Evolutionary conservation across 352 stramenopile species (phyloP).

Genomic region (Pythium grandisporangium): DNA sequence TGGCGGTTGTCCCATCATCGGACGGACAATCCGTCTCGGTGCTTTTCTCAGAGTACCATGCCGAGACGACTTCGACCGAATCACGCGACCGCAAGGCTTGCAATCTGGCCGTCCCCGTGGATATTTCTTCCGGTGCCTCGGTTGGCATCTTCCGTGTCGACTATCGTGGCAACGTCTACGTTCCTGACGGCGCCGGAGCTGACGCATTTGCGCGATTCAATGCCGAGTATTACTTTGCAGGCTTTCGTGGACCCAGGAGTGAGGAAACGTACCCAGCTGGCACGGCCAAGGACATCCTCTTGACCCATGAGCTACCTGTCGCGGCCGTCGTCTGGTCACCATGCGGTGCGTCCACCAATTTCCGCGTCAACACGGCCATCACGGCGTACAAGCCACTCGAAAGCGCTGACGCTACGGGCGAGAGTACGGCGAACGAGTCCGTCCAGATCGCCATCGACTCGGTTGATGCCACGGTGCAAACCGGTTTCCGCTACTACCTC

Average conservation of each 20-base stretch:
- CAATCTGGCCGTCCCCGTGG: constrained; percentile 24
- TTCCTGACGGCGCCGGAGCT: constrained; percentile 18
- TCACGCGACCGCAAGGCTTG: constrained; percentile 24
- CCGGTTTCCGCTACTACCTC: constrained; percentile 39
- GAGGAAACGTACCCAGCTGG: constrained; percentile 19
- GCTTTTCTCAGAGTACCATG: constrained; percentile 21
- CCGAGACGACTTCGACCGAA: constrained; percentile 15
- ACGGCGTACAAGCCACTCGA: constrained; percentile 22
- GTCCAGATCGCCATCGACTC: constrained; percentile 43
- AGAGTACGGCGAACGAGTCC: too few species aligned
- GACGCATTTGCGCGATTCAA: constrained; percentile 34
- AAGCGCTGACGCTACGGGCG: neutral
- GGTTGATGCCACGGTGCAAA: constrained; percentile 34
- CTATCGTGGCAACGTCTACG: constrained; percentile 23
- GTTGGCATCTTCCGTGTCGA: constrained; percentile 22
- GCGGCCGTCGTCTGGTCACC: constrained; percentile 39
- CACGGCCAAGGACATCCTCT: constrained; percentile 28
- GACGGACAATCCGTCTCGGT: constrained; percentile 24
- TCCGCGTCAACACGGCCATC: constrained; percentile 40
- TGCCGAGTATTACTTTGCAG: constrained; percentile 52
- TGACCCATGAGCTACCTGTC: constrained; percentile 32
- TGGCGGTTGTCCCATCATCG: constrained; percentile 13
- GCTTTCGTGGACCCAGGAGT: constrained; percentile 20
- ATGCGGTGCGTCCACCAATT: constrained; percentile 35
- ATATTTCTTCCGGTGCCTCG: constrained; percentile 14